phyloP scores from a whole-genome alignment of 164 flowering plant species.

The Vitis riparia region DNA sequence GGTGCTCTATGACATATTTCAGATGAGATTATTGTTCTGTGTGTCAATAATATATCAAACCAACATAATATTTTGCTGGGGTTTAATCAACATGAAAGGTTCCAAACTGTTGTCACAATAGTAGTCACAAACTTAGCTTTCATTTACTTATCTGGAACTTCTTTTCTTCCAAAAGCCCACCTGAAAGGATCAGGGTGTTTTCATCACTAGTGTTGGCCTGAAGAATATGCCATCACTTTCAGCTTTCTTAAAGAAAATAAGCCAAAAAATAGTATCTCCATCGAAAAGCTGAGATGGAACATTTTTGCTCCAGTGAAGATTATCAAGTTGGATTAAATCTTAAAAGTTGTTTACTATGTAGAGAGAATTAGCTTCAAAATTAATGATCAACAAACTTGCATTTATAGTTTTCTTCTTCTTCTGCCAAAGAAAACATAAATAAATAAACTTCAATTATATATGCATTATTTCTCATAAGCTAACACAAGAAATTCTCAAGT shows the following conservation, averaged over 20 bases:
- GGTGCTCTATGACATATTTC: background rate
- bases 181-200: slow-evolving; percentile 9
- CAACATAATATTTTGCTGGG: background rate
- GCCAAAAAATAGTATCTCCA: background rate
- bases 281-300: too few species aligned
- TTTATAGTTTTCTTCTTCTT: too few species aligned
- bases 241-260: slow-evolving; percentile 9
- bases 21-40: background rate
- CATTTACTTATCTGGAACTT: slow-evolving; percentile 20
- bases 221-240: slow-evolving; percentile 12
- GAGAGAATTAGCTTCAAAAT: too few species aligned
- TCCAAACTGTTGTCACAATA: slow-evolving; percentile 11
- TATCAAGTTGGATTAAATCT: too few species aligned
- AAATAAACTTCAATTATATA: too few species aligned
- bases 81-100: slow-evolving; percentile 8
- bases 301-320: too few species aligned
- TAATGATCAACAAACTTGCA: too few species aligned
- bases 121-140: slow-evolving; percentile 27
- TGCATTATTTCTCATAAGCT: too few species aligned
- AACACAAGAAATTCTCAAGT: background rate
- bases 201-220: slow-evolving; percentile 5
- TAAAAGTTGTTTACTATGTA: too few species aligned
- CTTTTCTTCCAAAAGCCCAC: slow-evolving; percentile 13
- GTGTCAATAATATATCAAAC: background rate
- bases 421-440: too few species aligned